Evolutionary conservation across 805 yeast species (phyloP), one percentile per base, ranked within the genome.

Genomic region (Saccharomycopsis capsularis): DNA sequence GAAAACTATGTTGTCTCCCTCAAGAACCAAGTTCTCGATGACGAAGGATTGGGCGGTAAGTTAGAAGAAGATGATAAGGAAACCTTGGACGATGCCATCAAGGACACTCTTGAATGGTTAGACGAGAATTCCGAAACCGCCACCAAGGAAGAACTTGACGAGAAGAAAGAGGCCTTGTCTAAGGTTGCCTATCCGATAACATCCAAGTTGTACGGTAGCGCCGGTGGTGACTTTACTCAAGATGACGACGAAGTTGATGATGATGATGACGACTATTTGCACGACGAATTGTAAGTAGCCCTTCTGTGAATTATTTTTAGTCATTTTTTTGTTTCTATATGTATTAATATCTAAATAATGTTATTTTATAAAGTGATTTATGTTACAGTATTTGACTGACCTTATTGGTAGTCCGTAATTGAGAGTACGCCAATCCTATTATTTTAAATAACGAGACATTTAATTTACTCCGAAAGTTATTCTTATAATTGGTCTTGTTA

Each of bases 21-120:
- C 65, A 84, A 44, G 44, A 49, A 43, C 44, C 52, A 54, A 41
- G 36, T 47, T 35, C 44, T 35, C 19, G 59, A 52, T 23, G 52
- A 50, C 41, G 56, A 48, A 36, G 57, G 47, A 30, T 49, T 42
- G 29, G 95, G 89, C 47, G 75, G 82, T 57, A 84, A 86, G 72
- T 70, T 93, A 60, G 86, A 79, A 48, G 95, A 83, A 61, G 96
- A 88, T 51, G 98, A 91, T 69, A 85, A 85, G 73, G 95, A 88
- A 72, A 76, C 91, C 58, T 72, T 91, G 60, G 69, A 75, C 57
- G 97, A 90, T 61, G 96, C 96, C 48, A 71, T 88, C 60, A 79
- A 81, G 65, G 99, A 93, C 67, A 79, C 87, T 42, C 69, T 84
- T 57, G 95, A 83, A 66, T 87, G 91, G 83, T 71, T 93, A 60